phyloP scores from a whole-genome alignment of 1,284 basidiomycete species.

The Pisolithus thermaeus region DNA sequence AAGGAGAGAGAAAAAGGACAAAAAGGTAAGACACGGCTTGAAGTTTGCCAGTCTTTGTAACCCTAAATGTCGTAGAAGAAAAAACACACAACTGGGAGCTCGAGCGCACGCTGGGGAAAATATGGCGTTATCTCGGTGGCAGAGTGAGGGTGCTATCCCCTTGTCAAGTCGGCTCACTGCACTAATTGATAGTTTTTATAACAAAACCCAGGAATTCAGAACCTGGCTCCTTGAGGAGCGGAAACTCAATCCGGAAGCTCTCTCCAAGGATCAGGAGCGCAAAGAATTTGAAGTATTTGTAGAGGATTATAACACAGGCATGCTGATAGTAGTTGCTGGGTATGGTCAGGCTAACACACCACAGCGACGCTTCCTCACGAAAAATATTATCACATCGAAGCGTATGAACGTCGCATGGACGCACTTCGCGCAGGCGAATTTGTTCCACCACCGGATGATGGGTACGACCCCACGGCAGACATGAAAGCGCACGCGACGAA shows the following conservation, averaged over 20 bases:
- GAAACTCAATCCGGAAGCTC: conserved; percentile 80
- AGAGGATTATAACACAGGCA: conserved; percentile 88
- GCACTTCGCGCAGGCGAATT: conserved; percentile 76
- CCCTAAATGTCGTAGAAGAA: conserved; percentile 41
- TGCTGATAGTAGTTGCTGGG: conserved; percentile 10
- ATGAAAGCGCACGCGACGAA: conserved; percentile 64
- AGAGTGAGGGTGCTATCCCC: conserved; percentile 52
- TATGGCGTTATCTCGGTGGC: conserved; percentile 79
- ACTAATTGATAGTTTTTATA: conserved; percentile 53
- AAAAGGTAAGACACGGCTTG: conserved; percentile 40
- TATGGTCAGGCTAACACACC: neutral
- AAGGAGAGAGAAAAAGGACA: conserved; percentile 64
- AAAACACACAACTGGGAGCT: conserved; percentile 45
- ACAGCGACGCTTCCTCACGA: conserved; percentile 84
- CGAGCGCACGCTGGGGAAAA: conserved; percentile 73
- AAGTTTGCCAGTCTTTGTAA: neutral
- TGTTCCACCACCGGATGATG: conserved; percentile 58
- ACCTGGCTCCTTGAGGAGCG: conserved; percentile 89
- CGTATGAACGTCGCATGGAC: conserved; percentile 75
- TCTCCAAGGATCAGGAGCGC: conserved; percentile 76
- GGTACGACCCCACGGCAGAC: conserved; percentile 77
- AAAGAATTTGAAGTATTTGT: conserved; percentile 76
- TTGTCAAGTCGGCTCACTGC: conserved; percentile 12
- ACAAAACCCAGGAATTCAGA: conserved; percentile 77
- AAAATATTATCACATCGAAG: conserved; percentile 85